Base-by-base conservation (phyloP, 306 rosid genomes). In the Mimosa bimucronata region DNA sequence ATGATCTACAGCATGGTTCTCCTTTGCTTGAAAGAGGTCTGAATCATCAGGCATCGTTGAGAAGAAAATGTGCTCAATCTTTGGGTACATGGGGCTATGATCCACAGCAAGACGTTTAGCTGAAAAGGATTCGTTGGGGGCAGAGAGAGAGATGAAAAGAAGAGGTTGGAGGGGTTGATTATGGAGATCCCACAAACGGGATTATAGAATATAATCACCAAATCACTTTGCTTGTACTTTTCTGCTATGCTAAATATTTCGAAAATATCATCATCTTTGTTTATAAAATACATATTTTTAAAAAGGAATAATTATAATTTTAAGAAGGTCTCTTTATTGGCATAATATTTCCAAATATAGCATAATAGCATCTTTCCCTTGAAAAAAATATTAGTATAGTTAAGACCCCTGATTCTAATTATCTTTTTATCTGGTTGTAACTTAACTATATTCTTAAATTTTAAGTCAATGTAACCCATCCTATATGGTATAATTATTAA, bases 41-140 rank as follows among this genome's bases (percentile, higher is more conserved):
- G 65, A 62, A 79, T 76, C 82, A 60, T 88, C 57, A 66, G 90
- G 57, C 90, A 87, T 85, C 44, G n/a, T 73, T 44, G 62, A 52
- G 48, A 48, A 41, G 45, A 25, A 67, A 8, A 23, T 78, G 42
- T 60, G 34, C 40, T 5, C n/a, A 26, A 50, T 29, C 50, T 76
- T 38, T 41, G 71, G 77, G 79, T 52, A 74, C 87, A 77, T 66
- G 77, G 60, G 74, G 82, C 74, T 52, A 53, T 18, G 50, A 66
- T 13, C 8, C n/a, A 62, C 38, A 13, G 26, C 19, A 77, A 28
- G 62, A 38, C 55, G 67, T 64, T n/a, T 71, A 6, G 38, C 5
- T 34, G 77, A 48, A 12, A 2, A n/a, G 11, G 12, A 55, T 1
- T 18, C 5, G 23, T 52, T 13, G 61, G 5, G 8, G 64, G 10